Percentiles rank a stretch among this genome's conserved stretches.
Evolutionary conservation across 1,284 basidiomycete genomes (phyloP).

Genomic region (Xanthoconium separans): DNA sequence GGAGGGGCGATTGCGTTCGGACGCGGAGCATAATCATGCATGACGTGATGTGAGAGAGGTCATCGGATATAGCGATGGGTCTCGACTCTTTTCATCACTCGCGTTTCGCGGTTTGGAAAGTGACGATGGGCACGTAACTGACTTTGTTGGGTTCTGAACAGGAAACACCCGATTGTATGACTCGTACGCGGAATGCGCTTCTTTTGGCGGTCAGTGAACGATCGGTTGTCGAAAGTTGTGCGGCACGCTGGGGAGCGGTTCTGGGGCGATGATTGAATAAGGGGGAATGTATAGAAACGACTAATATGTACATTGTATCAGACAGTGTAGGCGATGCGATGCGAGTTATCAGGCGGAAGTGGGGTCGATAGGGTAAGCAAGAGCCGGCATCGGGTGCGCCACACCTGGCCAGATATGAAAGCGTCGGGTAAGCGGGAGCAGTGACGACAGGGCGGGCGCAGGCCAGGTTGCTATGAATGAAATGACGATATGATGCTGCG

Average conservation of each 20-base stretch:
- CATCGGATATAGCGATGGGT: neutral
- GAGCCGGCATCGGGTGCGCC: too few species aligned
- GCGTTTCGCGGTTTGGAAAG: neutral
- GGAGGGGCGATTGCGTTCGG: conserved; percentile 17
- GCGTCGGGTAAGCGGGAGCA: too few species aligned
- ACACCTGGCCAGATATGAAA: too few species aligned
- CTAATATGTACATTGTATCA: too few species aligned
- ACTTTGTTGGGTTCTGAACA: conserved; percentile 11
- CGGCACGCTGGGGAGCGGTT: conserved; percentile 35
- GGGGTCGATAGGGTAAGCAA: too few species aligned
- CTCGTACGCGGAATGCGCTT: conserved; percentile 40
- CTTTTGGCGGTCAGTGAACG: conserved; percentile 41
- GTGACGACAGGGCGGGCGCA: too few species aligned
- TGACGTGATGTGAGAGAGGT: conserved; percentile 9
- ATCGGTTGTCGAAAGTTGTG: conserved; percentile 45
- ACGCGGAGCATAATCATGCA: neutral
- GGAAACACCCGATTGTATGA: conserved; percentile 25
- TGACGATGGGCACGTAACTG: conserved; percentile 6
- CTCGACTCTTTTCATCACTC: conserved; percentile 1
- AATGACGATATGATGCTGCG: too few species aligned
- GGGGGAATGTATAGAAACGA: too few species aligned
- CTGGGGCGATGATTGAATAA: neutral
- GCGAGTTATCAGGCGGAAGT: too few species aligned
- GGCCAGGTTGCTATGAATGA: too few species aligned
- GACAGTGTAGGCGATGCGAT: too few species aligned